Evolutionary conservation across 306 rosid species (phyloP), one percentile per base, ranked within the genome.

Genomic region (Sindora glabra): DNA sequence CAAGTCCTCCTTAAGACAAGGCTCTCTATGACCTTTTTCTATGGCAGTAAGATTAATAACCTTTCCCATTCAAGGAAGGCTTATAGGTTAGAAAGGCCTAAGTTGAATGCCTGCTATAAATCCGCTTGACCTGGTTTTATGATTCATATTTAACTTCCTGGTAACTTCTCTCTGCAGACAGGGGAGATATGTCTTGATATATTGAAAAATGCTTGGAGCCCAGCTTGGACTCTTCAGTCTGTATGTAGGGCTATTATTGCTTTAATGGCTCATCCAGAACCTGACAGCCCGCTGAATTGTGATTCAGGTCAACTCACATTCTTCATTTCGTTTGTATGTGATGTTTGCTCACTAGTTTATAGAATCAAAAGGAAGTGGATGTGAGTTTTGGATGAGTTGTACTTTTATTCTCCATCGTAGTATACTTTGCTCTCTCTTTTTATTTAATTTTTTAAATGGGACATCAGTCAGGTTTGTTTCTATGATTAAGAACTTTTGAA

Each of bases 111-210:
- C 19, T 48, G 40, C 6, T 7, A 22, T 67, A 51, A 63, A 24
- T 50, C 58, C 41, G 60, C 49, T 57, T 59, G 27, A 68, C 29
- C 34, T 39, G 27, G 64, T 47, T 52, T 30, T n/a, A 4, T n/a
- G 42, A 22, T 8, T 14, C 30, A 19, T 17, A 8, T 26, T 45
- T 62, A 29, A 65, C n/a, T n/a, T 29, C 59, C 8, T 56, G 32
- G 26, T 51, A 33, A 46, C 45, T 50, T 27, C 36, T 21, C 6
- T 70, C 64, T n/a, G n/a, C 81, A 89, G 95, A 94, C 97, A 0
- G 99, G 99, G 44, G 99, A 94, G 87, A 94, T 94, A 59, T 94
- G 98, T 81, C 81, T 94, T 32, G 99, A 94, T 72, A 94, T 94
- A 51, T 77, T 94, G 83, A 94, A 94, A 76, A 94, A 81, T 70